These are phyloP conservation scores for Diutina mesorugosa DNA, from an alignment of 1,139 yeast species.

Conservation along the genomic window DNA sequence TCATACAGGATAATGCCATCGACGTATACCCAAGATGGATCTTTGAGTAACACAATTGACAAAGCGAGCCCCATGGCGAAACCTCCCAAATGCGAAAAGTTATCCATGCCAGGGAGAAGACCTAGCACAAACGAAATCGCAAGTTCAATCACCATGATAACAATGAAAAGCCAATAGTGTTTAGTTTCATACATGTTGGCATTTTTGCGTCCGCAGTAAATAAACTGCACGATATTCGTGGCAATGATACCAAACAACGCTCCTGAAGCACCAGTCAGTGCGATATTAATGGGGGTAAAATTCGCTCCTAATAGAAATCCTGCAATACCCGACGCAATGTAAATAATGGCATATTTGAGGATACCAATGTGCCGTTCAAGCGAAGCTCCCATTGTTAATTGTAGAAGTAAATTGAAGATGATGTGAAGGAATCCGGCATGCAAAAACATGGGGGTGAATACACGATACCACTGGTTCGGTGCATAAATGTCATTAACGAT, in stretches of 20 bases:
- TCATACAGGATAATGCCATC: conserved; percentile 29
- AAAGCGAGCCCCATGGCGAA: conserved; percentile 49
- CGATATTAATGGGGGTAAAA: conserved; percentile 57
- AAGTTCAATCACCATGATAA: conserved; percentile 42
- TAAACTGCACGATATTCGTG: conserved; percentile 42
- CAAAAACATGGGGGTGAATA: conserved; percentile 58
- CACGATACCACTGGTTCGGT: conserved; percentile 62
- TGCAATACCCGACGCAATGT: conserved; percentile 49
- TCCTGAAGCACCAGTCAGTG: conserved; percentile 70
- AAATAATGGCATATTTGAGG: conserved; percentile 41
- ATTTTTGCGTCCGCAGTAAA: conserved; percentile 40
- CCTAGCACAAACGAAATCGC: conserved; percentile 53
- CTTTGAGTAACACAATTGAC: conserved; percentile 41
- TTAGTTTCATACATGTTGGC: conserved; percentile 30
- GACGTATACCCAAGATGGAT: conserved; percentile 39
- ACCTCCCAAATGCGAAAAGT: conserved; percentile 70
- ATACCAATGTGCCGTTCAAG: conserved; percentile 52
- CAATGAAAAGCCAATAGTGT: conserved; percentile 30
- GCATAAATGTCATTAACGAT: conserved; percentile 13
- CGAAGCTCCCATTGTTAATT: conserved; percentile 47
- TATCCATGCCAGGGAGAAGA: conserved; percentile 61
- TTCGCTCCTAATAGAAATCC: conserved; percentile 66
- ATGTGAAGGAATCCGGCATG: conserved; percentile 71
- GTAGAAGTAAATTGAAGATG: conserved; percentile 49
- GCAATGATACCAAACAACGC: conserved; percentile 62